Base-by-base conservation (phyloP, 345 rosid genomes). In the Acer campestre region DNA sequence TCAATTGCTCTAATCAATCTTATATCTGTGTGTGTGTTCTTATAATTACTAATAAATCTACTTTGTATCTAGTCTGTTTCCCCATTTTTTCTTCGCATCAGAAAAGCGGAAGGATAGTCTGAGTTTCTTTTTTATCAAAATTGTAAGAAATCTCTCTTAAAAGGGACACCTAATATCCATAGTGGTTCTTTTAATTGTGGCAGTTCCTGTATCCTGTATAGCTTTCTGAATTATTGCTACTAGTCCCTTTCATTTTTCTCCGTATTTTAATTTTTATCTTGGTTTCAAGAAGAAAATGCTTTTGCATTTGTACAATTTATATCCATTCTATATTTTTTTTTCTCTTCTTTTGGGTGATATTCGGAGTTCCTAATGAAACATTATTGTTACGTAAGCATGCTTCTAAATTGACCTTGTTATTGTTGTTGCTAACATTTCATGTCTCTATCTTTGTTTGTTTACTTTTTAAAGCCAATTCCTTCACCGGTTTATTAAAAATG, bases 401-500 rank as follows among this genome's bases (percentile, higher is more conserved):
- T 62, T 42, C 61, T 11, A 17, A 8, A 18, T 61, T 49, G 13
- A n/a, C 17, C 62, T 74, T 73, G 17, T 51, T 38, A 12, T 75
- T 16, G 59, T 61, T 68, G 35, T 63, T 46, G 17, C 31, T 55
- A 27, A 38, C 53, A 29, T 23, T 23, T 13, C 49, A 67, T 35
- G 42, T 29, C 17, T 73, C 48, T 14, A 44, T 29, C 10, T 61
- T 61, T 22, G 29, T 61, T 20, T 20, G 5, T 42, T 61, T 61
- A 25, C 25, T 67, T 22, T 71, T 48, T 62, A 10, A 23, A 63
- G 23, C 67, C 35, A 27, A 72, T 71, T 77, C 9, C n/a, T 6
- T 48, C 17, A 76, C 59, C 68, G 22, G 58, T 70, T 62, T 80
- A 49, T 68, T 80, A 66, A 63, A 48, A 80, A 10, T 73, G 78